Evolutionary conservation across 352 stramenopile species (phyloP).

Genomic region (Globisporangium barbulae): DNA sequence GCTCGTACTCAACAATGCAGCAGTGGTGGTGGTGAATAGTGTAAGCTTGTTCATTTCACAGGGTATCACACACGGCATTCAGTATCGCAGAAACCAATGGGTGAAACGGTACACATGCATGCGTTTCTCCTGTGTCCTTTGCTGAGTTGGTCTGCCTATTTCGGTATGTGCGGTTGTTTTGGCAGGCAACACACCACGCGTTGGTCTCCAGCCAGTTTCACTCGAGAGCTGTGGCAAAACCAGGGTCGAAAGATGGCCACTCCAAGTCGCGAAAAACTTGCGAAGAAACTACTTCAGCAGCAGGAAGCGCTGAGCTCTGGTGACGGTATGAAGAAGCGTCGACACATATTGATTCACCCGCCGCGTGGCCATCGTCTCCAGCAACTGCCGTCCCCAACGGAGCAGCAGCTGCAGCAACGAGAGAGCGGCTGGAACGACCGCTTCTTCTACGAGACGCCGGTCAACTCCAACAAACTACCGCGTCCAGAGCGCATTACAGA

Average conservation of each 20-base stretch:
- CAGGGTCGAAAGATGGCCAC: conserved; percentile 27
- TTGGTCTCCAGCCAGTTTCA: not conserved
- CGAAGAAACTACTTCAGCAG: conserved; percentile 45
- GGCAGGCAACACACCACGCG: not conserved
- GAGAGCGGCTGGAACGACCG: conserved; percentile 77
- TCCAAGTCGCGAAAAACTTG: conserved; percentile 38
- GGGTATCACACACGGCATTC: not conserved
- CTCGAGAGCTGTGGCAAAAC: conserved; percentile 7
- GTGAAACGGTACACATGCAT: conserved; percentile 5
- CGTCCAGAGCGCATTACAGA: conserved; percentile 23
- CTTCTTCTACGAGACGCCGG: conserved; percentile 53
- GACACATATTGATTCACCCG: conserved; percentile 18
- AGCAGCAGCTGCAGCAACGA: conserved; percentile 53
- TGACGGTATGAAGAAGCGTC: conserved; percentile 17
- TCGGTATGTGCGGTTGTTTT: conserved; percentile 4
- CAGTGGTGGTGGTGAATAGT: not conserved
- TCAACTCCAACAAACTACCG: conserved; percentile 42
- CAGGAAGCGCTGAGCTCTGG: conserved; percentile 3
- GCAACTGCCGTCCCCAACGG: conserved; percentile 33
- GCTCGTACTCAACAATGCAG: not conserved
- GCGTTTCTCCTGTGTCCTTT: conserved; percentile 7
- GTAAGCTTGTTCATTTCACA: not conserved
- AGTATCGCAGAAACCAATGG: not conserved
- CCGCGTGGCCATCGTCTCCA: conserved; percentile 35
- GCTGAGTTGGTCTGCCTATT: conserved; percentile 5